Base-by-base conservation (phyloP, 352 stramenopile genomes). In the Pythium vanterpoolii region DNA sequence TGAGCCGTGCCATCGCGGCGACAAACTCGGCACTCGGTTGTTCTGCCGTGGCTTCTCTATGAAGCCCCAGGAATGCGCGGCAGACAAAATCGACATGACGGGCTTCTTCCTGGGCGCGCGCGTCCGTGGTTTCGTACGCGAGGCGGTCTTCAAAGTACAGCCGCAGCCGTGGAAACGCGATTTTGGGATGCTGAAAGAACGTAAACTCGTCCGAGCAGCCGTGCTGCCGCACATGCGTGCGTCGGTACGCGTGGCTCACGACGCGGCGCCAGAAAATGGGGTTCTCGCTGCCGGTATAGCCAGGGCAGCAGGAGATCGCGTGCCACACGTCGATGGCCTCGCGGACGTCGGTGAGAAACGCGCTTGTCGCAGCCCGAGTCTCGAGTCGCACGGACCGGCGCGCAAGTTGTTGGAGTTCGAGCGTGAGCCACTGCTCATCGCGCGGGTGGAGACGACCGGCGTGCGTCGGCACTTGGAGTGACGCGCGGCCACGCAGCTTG, bases 101-200 rank as follows among this genome's bases (percentile, higher is more conserved):
- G 14, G 45, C 45, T 52, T 52, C 45, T 5, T 52, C 45, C 11
- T n/a, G 26, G 5, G 45, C 45, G 16, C 26, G n/a, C 18, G 38
- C 24, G 13, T 39, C 26, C 2, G 45, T 52, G 13, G 28, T 36
- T 13, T 36, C 45, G 18, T 38, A 16, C n/a, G 45, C 26, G 2
- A 52, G 45, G 27, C 45, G 45, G 45, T 52, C 45, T 39, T 52
- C 45, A 36, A 52, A 52, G 45, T 26, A 39, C 28, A 52, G 28
- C 5, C 45, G 45, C 10, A 52, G 5, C n/a, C 45, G 26, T 19
- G 45, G 45, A n/a, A 52, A 52, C 19, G 19, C 13, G n/a, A 6
- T 16, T 5, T 13, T 9, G 2, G 30, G 10, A 26, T 13, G 10
- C 26, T 36, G 11, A 14, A 52, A 52, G 27, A 52, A 52, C 18